phyloP scores from a whole-genome alignment of 2,329 filamentous ascomycete genomes.

The Fusarium compactum region DNA sequence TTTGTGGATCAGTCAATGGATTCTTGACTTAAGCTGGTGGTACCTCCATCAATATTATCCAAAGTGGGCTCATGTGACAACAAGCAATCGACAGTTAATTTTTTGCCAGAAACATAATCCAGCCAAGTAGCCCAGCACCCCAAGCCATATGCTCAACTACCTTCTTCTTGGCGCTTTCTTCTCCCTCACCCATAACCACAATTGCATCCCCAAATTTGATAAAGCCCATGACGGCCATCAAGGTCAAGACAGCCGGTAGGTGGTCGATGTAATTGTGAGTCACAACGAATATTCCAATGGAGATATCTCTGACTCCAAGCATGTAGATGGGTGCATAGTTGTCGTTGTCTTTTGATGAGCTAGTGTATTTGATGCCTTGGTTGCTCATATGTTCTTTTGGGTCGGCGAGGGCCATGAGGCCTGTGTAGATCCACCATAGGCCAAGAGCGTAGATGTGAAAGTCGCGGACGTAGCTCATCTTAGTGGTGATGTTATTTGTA shows the following conservation, averaged over 20 bases:
- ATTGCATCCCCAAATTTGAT: background rate
- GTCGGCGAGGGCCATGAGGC: background rate
- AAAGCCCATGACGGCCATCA: slow-evolving; percentile 1
- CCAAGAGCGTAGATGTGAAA: background rate
- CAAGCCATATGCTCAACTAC: background rate
- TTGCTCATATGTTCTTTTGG: background rate
- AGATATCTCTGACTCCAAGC: background rate
- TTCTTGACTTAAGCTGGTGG: background rate
- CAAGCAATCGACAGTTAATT: background rate
- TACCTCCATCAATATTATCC: background rate
- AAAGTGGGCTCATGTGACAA: background rate
- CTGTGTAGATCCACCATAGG: background rate
- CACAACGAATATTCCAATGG: background rate
- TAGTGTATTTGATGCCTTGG: background rate
- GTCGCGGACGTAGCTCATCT: background rate
- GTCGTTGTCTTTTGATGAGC: background rate
- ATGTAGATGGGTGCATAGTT: background rate
- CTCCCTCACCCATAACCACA: background rate
- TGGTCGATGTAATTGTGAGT: background rate
- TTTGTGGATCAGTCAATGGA: background rate
- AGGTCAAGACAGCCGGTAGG: background rate
- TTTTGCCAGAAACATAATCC: background rate
- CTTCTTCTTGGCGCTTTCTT: background rate
- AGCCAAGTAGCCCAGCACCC: background rate
- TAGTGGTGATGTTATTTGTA: too few species aligned